Conservation (phyloP, 768 basidiomycete genomes). For the Rubroboletus satanas region DNA sequence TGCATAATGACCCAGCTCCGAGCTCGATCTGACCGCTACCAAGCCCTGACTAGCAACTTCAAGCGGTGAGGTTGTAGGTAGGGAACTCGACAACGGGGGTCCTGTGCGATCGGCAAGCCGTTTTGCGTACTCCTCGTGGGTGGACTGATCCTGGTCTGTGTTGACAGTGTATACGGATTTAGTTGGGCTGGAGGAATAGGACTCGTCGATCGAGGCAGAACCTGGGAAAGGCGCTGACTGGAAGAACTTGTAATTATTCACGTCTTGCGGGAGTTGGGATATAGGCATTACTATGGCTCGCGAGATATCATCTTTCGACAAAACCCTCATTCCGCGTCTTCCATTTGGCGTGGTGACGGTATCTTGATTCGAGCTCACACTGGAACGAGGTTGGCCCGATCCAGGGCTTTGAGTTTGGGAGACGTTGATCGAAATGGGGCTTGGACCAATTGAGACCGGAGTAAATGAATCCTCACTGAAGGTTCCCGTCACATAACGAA, state of each 20-base stretch:
- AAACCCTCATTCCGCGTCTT: slow-evolving; percentile 39
- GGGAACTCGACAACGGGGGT: slow-evolving; percentile 59
- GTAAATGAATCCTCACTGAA: slow-evolving; percentile 68
- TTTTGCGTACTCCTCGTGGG: slow-evolving; percentile 30
- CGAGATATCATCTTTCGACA: slow-evolving; percentile 59
- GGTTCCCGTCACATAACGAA: slow-evolving; percentile 78
- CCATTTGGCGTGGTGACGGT: slow-evolving; percentile 18
- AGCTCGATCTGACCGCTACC: slow-evolving; percentile 56
- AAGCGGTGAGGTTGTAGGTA: slow-evolving; percentile 48
- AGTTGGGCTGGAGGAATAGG: slow-evolving; percentile 49
- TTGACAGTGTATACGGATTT: slow-evolving; percentile 48
- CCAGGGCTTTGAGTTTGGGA: slow-evolving; percentile 25
- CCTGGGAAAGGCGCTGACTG: slow-evolving; percentile 37
- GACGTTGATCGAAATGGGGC: slow-evolving; percentile 23
- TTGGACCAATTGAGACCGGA: slow-evolving; percentile 37
- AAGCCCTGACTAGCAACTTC: slow-evolving; percentile 31
- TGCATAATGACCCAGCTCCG: slow-evolving; percentile 77
- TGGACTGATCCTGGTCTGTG: slow-evolving; percentile 25
- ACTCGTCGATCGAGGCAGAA: slow-evolving; percentile 21
- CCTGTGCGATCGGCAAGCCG: slow-evolving; percentile 48
- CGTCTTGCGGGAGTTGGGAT: slow-evolving; percentile 53
- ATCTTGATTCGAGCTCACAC: slow-evolving; percentile 45
- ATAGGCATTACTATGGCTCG: slow-evolving; percentile 53
- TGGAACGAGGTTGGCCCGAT: slow-evolving; percentile 51
- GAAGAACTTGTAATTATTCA: slow-evolving; percentile 56